These are phyloP conservation scores for Venturia carpophila DNA, from an alignment of 2,329 filamentous ascomycete species.

Conservation along the genomic window DNA sequence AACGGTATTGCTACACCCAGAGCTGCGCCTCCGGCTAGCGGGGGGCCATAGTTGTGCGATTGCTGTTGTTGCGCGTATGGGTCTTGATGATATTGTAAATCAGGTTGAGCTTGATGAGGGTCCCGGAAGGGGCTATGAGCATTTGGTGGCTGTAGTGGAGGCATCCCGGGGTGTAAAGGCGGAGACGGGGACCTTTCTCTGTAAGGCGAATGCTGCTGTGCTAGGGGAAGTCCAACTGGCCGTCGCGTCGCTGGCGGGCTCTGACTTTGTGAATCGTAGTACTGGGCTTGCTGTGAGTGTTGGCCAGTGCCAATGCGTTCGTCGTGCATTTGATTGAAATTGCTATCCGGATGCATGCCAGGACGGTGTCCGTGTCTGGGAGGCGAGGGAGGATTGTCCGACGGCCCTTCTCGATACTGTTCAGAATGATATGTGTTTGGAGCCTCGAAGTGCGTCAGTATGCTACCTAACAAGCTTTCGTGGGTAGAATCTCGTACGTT, in stretches of 20 bases:
- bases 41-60: conserved; percentile 1
- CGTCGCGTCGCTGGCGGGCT: conserved; percentile 10
- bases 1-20: conserved; percentile 1
- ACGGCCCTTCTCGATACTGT: neutral
- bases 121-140: conserved; percentile 25
- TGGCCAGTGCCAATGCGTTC: conserved; percentile 23
- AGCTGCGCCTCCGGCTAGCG: conserved; percentile 3
- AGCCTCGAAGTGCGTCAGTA: neutral
- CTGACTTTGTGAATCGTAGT: neutral
- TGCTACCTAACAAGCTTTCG: neutral
- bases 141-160: conserved; percentile 22
- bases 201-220: conserved; percentile 36
- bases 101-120: conserved; percentile 23
- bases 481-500: neutral
- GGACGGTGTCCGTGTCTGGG: conserved; percentile 28
- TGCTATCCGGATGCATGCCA: conserved; percentile 25
- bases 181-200: conserved; percentile 57
- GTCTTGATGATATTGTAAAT: conserved; percentile 49
- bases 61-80: conserved; percentile 1
- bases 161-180: conserved; percentile 27
- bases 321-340: conserved; percentile 22
- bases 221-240: conserved; percentile 5
- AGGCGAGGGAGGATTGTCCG: conserved; percentile 27
- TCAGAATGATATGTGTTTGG: neutral
- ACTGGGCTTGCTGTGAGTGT: conserved; percentile 4